Percentiles rank a stretch among this genome's conserved stretches.
Conservation (phyloP, 2,329 filamentous ascomycete species). For the Aspergillus pseudoviridinutans region DNA sequence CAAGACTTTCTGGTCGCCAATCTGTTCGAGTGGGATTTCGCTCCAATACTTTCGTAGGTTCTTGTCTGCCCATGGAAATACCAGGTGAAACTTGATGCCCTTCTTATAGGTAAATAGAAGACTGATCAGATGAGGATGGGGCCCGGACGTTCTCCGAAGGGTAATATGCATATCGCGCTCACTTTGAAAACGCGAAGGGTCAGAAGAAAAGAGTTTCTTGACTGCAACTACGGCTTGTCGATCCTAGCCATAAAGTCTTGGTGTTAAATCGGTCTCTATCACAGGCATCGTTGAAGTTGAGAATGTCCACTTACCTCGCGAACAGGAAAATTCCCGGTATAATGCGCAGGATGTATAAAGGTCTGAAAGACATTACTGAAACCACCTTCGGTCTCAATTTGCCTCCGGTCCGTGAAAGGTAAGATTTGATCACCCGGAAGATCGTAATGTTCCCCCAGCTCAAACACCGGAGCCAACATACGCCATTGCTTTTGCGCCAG, state of each 20-base stretch:
- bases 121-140: slow-evolving; percentile 21
- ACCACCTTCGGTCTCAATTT: not conserved
- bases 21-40: slow-evolving; percentile 2
- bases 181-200: not conserved
- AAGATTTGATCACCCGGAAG: slow-evolving; percentile 1
- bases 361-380: slow-evolving; percentile 6
- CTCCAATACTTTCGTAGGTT: slow-evolving; percentile 27
- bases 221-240: slow-evolving; percentile 1
- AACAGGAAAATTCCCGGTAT: not conserved
- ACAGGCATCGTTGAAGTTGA: not conserved
- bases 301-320: not conserved
- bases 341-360: slow-evolving; percentile 10
- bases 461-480: slow-evolving; percentile 6
- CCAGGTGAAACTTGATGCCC: slow-evolving; percentile 19
- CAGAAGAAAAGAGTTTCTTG: not conserved
- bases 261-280: not conserved
- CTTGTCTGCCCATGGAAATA: slow-evolving; percentile 25
- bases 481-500: slow-evolving; percentile 6
- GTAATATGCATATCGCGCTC: not conserved
- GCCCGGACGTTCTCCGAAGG: not conserved
- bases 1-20: slow-evolving; percentile 10
- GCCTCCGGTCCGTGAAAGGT: not conserved
- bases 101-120: slow-evolving; percentile 25
- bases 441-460: not conserved
- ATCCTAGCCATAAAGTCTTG: not conserved